Base-by-base conservation (phyloP, 164 flowering plant species). In the Aristolochia californica region DNA sequence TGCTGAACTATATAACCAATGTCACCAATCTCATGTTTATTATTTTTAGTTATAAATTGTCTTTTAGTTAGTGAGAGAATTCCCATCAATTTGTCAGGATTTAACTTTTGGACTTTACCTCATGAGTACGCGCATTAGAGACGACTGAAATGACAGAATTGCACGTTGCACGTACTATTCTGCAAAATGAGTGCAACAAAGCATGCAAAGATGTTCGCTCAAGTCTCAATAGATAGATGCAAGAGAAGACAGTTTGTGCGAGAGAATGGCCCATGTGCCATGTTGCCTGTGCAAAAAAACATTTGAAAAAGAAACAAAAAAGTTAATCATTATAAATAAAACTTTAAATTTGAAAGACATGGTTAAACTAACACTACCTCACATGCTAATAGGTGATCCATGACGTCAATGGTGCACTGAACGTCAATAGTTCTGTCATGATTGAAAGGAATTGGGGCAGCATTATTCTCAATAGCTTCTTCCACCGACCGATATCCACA, bases 201-300 rank as follows among this genome's bases (percentile, higher is more conserved):
- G 96, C 73, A 78, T 89, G 91, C 60, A 87, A 78, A 38, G 88
- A 80, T 45, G 97, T 84, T 71, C 94, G 79, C 47, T 83, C 95
- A 34, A 83, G 85, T 73, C 81, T 77, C 78, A 89, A 66, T 62
- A 93, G 87, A 71, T 89, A 93, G 60, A 89, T 78, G 79, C 96
- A 93, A 30, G 98, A 89, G 70, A 78, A 93, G 53, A 89, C 85
- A 55, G 97, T 93, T 69, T 88, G 98, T 54, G 94, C 94, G 78
- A 93, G 65, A 28, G 97, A 83, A 68, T 90, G 88, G 60, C 98
- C 98, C 78, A 73, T 93, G 75, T 93, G 98, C 98, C 97, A 93
- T 64, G 98, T 83, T 24, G 97, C 98, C 97, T 93, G 87, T 66
- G 72, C 76, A 38, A 43, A n/a, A 63, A 20, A 20, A 68, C 20